Evolutionary conservation across 1,139 yeast genomes (phyloP).

Genomic region (Ogataea hybrid): DNA sequence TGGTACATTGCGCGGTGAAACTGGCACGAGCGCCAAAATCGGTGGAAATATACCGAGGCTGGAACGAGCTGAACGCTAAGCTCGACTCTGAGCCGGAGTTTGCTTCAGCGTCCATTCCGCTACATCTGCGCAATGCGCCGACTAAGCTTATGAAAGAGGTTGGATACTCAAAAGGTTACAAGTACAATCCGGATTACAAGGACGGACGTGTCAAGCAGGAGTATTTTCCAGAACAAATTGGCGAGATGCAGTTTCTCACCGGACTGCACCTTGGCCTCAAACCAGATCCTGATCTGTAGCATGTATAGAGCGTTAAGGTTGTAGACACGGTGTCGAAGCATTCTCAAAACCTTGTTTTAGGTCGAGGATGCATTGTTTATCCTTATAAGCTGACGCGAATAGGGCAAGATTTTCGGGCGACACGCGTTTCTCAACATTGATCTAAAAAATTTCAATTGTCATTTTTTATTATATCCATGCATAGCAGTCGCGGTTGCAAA

Average conservation of each 20-base stretch:
- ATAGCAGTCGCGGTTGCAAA: conserved; percentile 6
- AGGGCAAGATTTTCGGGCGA: neutral
- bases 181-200: conserved; percentile 77
- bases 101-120: conserved; percentile 63
- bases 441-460: conserved; percentile 1
- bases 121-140: conserved; percentile 92
- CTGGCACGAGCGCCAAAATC: conserved; percentile 85
- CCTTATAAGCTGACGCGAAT: neutral
- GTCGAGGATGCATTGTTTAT: neutral
- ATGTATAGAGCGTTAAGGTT: neutral
- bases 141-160: conserved; percentile 84
- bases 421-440: conserved; percentile 1
- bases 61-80: conserved; percentile 60
- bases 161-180: conserved; percentile 82
- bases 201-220: conserved; percentile 74
- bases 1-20: conserved; percentile 91
- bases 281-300: conserved; percentile 29
- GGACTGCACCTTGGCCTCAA: conserved; percentile 42
- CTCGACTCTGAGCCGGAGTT: conserved; percentile 61
- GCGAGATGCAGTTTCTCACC: conserved; percentile 38
- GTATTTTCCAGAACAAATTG: conserved; percentile 58
- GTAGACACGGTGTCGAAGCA: conserved; percentile 1
- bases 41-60: conserved; percentile 78
- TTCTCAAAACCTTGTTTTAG: neutral
- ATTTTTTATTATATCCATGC: conserved; percentile 6